Evolutionary conservation across 179 eudicot species (phyloP).

Genomic region (Spinacia oleracea): DNA sequence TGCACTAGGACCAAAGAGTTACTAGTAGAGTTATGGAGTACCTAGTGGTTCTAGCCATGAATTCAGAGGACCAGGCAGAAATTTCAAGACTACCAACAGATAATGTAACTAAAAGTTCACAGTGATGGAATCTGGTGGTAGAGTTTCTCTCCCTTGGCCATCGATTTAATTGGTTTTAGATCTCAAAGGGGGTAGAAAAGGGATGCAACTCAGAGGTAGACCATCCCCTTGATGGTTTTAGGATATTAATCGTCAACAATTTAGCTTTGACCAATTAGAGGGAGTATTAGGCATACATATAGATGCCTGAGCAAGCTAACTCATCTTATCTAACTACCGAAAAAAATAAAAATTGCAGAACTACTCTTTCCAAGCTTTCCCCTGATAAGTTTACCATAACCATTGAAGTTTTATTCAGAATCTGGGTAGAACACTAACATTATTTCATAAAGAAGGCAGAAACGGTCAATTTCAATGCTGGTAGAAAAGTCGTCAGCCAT

Average conservation of each 20-base stretch:
- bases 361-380: background rate
- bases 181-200: background rate
- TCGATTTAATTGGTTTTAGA: background rate
- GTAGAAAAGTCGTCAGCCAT: no score
- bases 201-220: background rate
- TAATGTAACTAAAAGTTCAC: background rate
- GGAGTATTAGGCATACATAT: background rate
- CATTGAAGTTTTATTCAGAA: no score
- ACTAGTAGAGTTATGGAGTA: no score
- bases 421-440: no score
- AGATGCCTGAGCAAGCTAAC: background rate
- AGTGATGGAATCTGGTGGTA: background rate
- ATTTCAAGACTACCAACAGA: background rate
- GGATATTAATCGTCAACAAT: background rate
- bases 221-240: background rate
- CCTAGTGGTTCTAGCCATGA: no score
- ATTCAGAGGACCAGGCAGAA: background rate
- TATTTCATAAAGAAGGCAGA: no score
- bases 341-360: background rate
- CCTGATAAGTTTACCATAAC: no score
- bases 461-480: no score
- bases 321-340: background rate
- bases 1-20: no score
- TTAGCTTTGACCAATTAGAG: background rate
- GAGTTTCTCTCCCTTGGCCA: background rate